These are phyloP conservation scores for Sclerotinia nivalis DNA, from an alignment of 2,329 filamentous ascomycete species.

Conservation along the genomic window DNA sequence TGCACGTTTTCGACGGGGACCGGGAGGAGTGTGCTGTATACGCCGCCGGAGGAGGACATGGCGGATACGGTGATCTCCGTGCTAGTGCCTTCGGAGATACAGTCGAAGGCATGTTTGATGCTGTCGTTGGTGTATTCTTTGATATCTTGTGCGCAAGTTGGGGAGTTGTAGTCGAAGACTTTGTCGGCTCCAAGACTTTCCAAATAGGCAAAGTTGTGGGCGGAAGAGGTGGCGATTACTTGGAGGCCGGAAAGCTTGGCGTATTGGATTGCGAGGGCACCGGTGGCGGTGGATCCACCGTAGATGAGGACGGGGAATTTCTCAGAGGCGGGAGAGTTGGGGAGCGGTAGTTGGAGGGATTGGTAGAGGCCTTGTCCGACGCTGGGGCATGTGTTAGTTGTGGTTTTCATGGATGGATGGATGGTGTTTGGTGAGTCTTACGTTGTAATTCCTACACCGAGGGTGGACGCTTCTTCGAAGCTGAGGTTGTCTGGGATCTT, in stretches of 20 bases:
- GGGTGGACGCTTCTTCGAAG: slow-evolving; percentile 48
- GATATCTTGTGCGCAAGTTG: slow-evolving; percentile 49
- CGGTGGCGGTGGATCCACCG: slow-evolving; percentile 53
- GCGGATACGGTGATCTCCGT: slow-evolving; percentile 45
- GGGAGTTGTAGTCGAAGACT: slow-evolving; percentile 53
- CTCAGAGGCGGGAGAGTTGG: slow-evolving; percentile 44
- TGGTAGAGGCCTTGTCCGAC: slow-evolving; percentile 53
- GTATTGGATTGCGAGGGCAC: slow-evolving; percentile 51
- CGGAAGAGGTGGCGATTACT: slow-evolving; percentile 50
- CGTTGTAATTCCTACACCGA: slow-evolving; percentile 37
- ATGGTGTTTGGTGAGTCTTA: slow-evolving; percentile 25
- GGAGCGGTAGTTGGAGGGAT: slow-evolving; percentile 49
- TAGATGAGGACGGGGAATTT: slow-evolving; percentile 50
- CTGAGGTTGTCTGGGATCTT: slow-evolving; percentile 50
- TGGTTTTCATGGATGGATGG: not conserved
- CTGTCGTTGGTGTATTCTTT: slow-evolving; percentile 47
- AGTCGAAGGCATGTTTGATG: slow-evolving; percentile 51
- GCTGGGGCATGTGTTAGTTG: slow-evolving; percentile 41
- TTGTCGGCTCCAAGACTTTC: slow-evolving; percentile 48
- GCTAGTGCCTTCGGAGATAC: slow-evolving; percentile 46
- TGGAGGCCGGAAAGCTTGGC: slow-evolving; percentile 45
- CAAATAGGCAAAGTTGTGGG: slow-evolving; percentile 51
- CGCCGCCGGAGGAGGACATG: slow-evolving; percentile 43
- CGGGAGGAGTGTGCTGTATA: slow-evolving; percentile 46
- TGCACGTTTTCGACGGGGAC: slow-evolving; percentile 44